A percentile compares a stretch with the other conserved stretches of the same genome.
These are phyloP conservation scores for Gyrodon lividus DNA, from an alignment of 768 basidiomycete species.

Conservation along the genomic window DNA sequence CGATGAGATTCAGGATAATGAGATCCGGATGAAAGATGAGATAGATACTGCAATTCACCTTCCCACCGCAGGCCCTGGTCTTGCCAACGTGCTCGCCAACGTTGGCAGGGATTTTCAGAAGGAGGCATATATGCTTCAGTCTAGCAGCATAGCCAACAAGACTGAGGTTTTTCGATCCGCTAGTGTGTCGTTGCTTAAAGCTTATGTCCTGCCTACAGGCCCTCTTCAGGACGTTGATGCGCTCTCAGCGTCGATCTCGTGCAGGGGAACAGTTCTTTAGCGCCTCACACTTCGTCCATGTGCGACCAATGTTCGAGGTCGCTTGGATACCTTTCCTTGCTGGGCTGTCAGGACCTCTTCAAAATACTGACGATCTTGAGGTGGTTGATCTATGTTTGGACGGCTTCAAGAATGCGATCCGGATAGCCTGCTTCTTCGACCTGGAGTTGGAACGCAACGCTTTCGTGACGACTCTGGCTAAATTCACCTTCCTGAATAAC, in stretches of 20 bases:
- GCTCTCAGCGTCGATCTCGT: conserved; percentile 83
- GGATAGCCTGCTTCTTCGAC: conserved; percentile 95
- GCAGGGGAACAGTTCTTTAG: conserved; percentile 89
- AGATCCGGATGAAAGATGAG: conserved; percentile 99
- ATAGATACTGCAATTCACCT: conserved; percentile 55
- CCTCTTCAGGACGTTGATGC: conserved; percentile 89
- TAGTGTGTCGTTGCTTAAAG: neutral
- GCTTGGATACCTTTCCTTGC: conserved; percentile 99
- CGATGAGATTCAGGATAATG: conserved; percentile 88
- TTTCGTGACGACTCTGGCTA: conserved; percentile 92
- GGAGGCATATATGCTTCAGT: conserved; percentile 94
- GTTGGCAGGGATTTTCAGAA: conserved; percentile 94
- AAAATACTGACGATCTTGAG: conserved; percentile 93
- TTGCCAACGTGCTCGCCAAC: conserved; percentile 79
- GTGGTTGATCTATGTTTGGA: conserved; percentile 90
- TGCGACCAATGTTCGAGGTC: conserved; percentile 98
- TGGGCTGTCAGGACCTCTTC: conserved; percentile 89
- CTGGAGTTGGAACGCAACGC: conserved; percentile 97
- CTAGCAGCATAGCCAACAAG: conserved; percentile 94
- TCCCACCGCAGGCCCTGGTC: conserved; percentile 56
- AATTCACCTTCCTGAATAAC: conserved; percentile 98
- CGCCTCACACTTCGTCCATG: conserved; percentile 94
- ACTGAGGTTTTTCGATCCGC: conserved; percentile 65
- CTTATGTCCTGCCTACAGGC: conserved; percentile 48
- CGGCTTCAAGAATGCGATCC: conserved; percentile 96